Base-by-base conservation (phyloP, 1,284 basidiomycete genomes). In the Irpex rosettiformis region DNA sequence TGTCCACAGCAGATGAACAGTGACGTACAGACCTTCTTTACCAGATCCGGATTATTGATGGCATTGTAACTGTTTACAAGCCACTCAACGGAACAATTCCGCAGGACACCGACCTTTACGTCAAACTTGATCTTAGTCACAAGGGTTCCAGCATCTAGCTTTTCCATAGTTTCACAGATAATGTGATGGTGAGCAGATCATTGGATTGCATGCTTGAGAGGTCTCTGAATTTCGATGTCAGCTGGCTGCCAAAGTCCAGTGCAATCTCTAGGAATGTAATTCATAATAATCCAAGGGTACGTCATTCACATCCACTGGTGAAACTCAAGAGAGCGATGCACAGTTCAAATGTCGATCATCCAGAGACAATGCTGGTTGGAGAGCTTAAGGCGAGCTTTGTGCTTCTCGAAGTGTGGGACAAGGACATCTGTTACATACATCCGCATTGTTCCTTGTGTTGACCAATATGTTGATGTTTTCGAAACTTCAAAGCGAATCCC, bases 381-480 rank as follows among this genome's bases (percentile, higher is more conserved):
- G 27, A 64, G 66, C 2, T 51, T 54, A 1, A 70, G 62, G 2
- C 54, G 13, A 0, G 30, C 33, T 47, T 70, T 72, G 24, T 60
- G 58, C 3, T 28, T 11, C 2, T 67, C 54, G 47, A 74, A 73
- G 57, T 75, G 73, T 2, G 73, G 75, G 48, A 66, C 67, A 16
- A 76, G 65, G 42, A 77, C 71, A 2, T 68, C 33, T 16, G 66
- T 54, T 3, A 76, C 68, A 49, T 72, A 74, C 18, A n/a, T 49
- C 6, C 66, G 18, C 74, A 77, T 76, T 0, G 70, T 72, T 3
- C 62, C 53, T 2, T 67, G 61, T 25, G 71, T 77, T 33, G 75
- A 75, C 76, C 76, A 78, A 58, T 77, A 75, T 1, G 66, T 78
- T 11, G 57, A 59, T 3, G 63, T 72, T 11, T 70, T 74, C 3